Conservation (phyloP, 352 stramenopile species). For the Phytophthora citrophthora region DNA sequence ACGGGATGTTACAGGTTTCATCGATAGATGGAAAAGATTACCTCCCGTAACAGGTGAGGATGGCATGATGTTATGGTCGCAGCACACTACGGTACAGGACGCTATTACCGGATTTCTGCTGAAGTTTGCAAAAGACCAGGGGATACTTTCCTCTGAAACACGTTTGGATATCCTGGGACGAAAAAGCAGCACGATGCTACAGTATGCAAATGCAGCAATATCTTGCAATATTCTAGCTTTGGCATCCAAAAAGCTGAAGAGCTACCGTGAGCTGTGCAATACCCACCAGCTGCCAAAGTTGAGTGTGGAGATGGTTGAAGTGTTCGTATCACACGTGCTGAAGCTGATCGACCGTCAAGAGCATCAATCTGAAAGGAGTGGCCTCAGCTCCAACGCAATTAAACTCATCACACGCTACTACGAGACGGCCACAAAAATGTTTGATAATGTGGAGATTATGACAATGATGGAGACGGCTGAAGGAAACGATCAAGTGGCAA, state of each 20-base stretch:
- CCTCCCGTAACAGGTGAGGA: slow-evolving; percentile 58
- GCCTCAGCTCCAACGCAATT: slow-evolving; percentile 37
- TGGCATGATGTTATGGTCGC: slow-evolving; percentile 63
- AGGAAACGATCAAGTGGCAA: slow-evolving; percentile 50
- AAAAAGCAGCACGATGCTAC: slow-evolving; percentile 59
- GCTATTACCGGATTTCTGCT: slow-evolving; percentile 41
- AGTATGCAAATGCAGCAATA: slow-evolving; percentile 71
- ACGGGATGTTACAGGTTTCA: slow-evolving; percentile 32
- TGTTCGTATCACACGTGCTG: slow-evolving; percentile 83
- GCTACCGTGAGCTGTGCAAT: slow-evolving; percentile 80
- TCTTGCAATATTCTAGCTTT: slow-evolving; percentile 74
- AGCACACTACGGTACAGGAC: slow-evolving; percentile 69
- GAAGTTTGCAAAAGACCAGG: slow-evolving; percentile 32
- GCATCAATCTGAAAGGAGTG: slow-evolving; percentile 35
- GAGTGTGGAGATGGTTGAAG: slow-evolving; percentile 78
- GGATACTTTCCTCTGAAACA: slow-evolving; percentile 37
- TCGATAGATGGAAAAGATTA: slow-evolving; percentile 44
- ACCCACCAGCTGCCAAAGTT: slow-evolving; percentile 69
- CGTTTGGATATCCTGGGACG: slow-evolving; percentile 38
- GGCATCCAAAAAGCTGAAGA: slow-evolving; percentile 78
- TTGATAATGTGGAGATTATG: slow-evolving; percentile 82
- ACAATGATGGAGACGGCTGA: slow-evolving; percentile 63
- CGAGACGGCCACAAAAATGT: slow-evolving; percentile 78
- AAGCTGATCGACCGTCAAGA: slow-evolving; percentile 73
- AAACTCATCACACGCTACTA: slow-evolving; percentile 71